A percentile compares a stretch with the other conserved stretches of the same genome.
Conservation (phyloP, 1,284 basidiomycete genomes). For the Malassezia sympodialis region DNA sequence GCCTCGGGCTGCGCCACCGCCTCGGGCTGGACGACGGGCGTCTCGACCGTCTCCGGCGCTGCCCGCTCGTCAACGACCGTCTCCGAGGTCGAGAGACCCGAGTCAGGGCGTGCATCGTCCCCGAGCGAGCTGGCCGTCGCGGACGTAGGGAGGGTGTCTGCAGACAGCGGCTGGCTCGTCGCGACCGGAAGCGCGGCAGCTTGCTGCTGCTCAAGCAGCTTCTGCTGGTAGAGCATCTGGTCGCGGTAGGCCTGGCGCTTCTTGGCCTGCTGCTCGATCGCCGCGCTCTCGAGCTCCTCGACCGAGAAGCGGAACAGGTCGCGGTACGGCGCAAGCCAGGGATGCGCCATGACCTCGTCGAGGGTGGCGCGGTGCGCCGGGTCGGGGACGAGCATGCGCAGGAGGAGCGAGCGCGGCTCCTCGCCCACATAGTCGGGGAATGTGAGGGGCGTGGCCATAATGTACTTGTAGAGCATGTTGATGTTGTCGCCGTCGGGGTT, state of each 20-base stretch:
- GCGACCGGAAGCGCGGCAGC: neutral
- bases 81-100: neutral
- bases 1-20: too few relatives aligned
- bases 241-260: slow-evolving; percentile 45
- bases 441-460: slow-evolving; percentile 55
- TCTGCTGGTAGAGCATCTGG: slow-evolving; percentile 45
- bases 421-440: slow-evolving; percentile 47
- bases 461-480: slow-evolving; percentile 98
- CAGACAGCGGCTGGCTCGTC: neutral
- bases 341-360: slow-evolving; percentile 44
- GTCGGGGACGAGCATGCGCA: slow-evolving; percentile 45
- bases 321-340: slow-evolving; percentile 45
- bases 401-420: slow-evolving; percentile 42
- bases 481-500: slow-evolving; percentile 99
- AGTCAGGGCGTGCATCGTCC: neutral
- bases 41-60: neutral
- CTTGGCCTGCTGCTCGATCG: slow-evolving; percentile 46
- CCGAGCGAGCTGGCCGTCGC: neutral
- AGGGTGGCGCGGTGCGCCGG: slow-evolving; percentile 36
- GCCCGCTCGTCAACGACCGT: neutral
- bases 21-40: too few relatives aligned
- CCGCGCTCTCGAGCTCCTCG: slow-evolving; percentile 44
- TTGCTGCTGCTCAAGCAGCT: slow-evolving; percentile 32
- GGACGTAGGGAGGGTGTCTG: neutral
- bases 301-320: slow-evolving; percentile 47